These are phyloP conservation scores for Noccaea caerulescens DNA, from an alignment of 345 rosid species.

Conservation along the genomic window DNA sequence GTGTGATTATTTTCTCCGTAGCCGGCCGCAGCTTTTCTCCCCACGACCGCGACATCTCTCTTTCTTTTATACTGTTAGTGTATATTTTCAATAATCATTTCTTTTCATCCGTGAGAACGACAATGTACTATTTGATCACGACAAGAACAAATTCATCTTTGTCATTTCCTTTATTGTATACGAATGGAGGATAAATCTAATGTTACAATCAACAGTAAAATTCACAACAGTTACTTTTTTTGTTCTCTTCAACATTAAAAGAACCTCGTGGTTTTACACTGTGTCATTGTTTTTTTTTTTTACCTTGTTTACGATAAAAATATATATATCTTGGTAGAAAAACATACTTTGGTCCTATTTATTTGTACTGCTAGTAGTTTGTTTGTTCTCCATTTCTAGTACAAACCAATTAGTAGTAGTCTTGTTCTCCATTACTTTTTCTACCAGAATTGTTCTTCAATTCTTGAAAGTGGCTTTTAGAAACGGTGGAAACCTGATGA, in stretches of 20 bases:
- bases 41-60: slow-evolving; percentile 42
- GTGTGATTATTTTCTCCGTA: slow-evolving; percentile 26
- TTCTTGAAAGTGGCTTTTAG: slow-evolving; percentile 18
- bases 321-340: no score
- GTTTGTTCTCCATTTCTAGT: no score
- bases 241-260: slow-evolving; percentile 10
- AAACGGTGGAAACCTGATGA: slow-evolving; percentile 23
- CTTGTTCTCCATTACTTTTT: no score
- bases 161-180: slow-evolving; percentile 1
- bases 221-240: neutral
- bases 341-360: no score
- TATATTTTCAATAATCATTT: neutral
- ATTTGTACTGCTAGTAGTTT: no score
- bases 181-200: slow-evolving; percentile 1
- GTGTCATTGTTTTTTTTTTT: neutral
- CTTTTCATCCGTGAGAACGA: slow-evolving; percentile 17
- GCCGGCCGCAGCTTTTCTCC: slow-evolving; percentile 31
- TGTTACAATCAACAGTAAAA: slow-evolving; percentile 22
- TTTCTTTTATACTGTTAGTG: neutral
- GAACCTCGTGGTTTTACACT: neutral
- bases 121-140: slow-evolving; percentile 11
- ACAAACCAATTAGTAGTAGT: no score
- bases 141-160: slow-evolving; percentile 11
- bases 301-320: no score
- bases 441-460: slow-evolving; percentile 1